phyloP scores from a whole-genome alignment of 805 yeast species.

The Kuraishia hungarica region DNA sequence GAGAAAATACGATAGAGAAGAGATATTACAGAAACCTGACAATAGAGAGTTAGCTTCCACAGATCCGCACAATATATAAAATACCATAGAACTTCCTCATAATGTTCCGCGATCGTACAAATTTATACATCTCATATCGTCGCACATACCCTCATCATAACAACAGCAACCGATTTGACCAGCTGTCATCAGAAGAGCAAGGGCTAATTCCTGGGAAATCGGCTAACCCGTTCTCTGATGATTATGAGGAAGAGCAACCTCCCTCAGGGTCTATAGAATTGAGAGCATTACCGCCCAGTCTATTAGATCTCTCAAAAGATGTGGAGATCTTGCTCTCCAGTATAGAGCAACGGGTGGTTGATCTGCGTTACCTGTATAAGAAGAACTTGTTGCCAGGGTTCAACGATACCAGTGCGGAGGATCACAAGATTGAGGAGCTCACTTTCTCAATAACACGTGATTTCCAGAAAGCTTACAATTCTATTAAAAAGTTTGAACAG shows the following conservation, averaged over 20 bases:
- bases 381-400: conserved; percentile 83
- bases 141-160: conserved; percentile 75
- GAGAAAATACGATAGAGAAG: too few relatives aligned
- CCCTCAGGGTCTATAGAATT: conserved; percentile 38
- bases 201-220: conserved; percentile 34
- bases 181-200: conserved; percentile 45
- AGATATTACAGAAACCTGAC: too few relatives aligned
- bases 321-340: conserved; percentile 54
- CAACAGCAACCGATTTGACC: conserved; percentile 22
- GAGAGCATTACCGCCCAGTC: conserved; percentile 65
- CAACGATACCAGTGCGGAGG: conserved; percentile 70
- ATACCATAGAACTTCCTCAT: too few relatives aligned
- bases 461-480: conserved; percentile 72
- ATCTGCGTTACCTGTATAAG: conserved; percentile 63
- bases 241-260: conserved; percentile 15
- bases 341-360: conserved; percentile 46
- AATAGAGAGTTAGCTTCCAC: too few relatives aligned
- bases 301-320: conserved; percentile 65
- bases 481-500: conserved; percentile 58
- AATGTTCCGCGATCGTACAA: conserved; percentile 95
- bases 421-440: conserved; percentile 68
- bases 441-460: conserved; percentile 66
- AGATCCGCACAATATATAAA: too few relatives aligned
- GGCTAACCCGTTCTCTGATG: conserved; percentile 17
- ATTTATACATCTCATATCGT: conserved; percentile 78